Conservation (phyloP, 225 moss, liverwort and hornwort species). For the Rhytidiadelphus loreus region DNA sequence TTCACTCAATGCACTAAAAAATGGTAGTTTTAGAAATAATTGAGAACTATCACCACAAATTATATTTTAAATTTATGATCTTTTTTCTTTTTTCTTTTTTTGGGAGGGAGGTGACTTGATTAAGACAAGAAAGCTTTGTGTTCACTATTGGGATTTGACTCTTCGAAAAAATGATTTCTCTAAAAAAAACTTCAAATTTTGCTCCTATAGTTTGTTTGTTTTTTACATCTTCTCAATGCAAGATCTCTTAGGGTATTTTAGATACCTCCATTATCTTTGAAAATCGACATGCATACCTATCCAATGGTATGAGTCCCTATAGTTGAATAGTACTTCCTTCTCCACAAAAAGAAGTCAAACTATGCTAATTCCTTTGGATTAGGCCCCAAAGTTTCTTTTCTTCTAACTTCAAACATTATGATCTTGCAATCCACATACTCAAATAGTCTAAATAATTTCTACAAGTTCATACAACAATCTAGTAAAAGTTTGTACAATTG, state of each 20-base stretch:
- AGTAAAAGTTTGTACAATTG: fast-evolving
- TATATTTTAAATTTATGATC: not conserved
- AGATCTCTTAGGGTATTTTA: fast-evolving
- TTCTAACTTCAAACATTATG: not conserved
- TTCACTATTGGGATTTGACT: not conserved
- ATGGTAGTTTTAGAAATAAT: fast-evolving
- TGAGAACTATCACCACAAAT: not conserved
- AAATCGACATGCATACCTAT: not conserved
- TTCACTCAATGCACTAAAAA: not conserved
- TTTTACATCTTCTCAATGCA: fast-evolving
- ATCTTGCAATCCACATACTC: not conserved
- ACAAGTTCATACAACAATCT: not conserved
- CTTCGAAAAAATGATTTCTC: not conserved
- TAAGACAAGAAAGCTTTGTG: too few relatives aligned
- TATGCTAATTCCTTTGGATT: fast-evolving
- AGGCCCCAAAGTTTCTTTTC: fast-evolving
- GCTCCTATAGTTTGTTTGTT: fast-evolving
- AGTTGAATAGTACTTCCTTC: not conserved
- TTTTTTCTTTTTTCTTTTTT: not conserved
- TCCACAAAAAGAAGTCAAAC: not conserved
- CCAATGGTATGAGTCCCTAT: not conserved
- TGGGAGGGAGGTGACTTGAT: fast-evolving
- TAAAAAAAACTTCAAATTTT: not conserved
- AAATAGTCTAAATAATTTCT: not conserved
- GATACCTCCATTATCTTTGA: not conserved